Evolutionary conservation across 106 monocot genomes (phyloP), one percentile per base, ranked within the genome.

Genomic region (Ottelia alismoides): DNA sequence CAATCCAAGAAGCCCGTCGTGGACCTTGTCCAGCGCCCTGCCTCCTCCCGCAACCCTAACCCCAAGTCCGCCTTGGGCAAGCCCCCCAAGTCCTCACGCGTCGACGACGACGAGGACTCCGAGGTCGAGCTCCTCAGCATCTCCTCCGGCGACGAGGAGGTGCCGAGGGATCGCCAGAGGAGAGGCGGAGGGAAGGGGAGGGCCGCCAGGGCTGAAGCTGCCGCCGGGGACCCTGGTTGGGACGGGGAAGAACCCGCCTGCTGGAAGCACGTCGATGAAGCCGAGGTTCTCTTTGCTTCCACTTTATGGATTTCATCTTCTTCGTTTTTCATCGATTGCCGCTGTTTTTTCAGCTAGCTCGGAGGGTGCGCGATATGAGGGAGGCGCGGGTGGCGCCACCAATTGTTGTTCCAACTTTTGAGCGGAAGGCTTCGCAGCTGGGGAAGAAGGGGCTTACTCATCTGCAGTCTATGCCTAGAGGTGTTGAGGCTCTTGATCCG

Each of bases 61-160:
- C 4, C 70, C n/a, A 72, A 54, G 19, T 20, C 53, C 16, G 50
- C 25, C 21, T 17, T 20, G 53, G 45, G 44, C 27, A 55, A 57
- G 28, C 57, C 51, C 25, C 53, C 3, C 24, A 30, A 32, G 51
- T 51, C 40, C 62, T 65, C 55, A 12, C 71, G 72, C 1, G 76
- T 52, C 9, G 84, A 85, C 11, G 84, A 85, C 11, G 96, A 98
- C 16, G 96, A 98, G 16, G 96, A 98, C 49, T 98, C 96, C 24
- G 89, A 96, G 63, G 96, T 96, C 24, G 96, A 96, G 73, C 55
- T 96, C 59, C 66, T 96, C 57, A 89, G 89, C 51, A 96, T 96
- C 31, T 96, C 96, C 1, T 96, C 96, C 1, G 96, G 96, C 16
- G 96, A 96, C 27, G 96, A 96, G 72, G 96, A 89, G 18, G 52